Percentiles rank a stretch among this genome's conserved stretches.
These are phyloP conservation scores for Beta vulgaris DNA, from an alignment of 148 eudicot genomes.

Conservation along the genomic window DNA sequence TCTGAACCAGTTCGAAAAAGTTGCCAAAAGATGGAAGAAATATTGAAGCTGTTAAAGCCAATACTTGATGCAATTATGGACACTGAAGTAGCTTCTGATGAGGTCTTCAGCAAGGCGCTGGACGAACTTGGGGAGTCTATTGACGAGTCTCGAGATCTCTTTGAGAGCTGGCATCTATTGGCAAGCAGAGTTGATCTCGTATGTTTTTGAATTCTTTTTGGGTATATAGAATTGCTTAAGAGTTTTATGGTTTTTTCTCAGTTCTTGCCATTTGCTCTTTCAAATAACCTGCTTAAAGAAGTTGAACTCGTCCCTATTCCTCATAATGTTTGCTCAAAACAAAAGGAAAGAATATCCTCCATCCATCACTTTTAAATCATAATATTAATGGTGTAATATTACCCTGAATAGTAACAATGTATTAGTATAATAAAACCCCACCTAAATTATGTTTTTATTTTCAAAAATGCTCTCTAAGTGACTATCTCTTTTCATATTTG, in stretches of 20 bases:
- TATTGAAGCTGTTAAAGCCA: slow-evolving; percentile 70
- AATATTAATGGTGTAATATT: not conserved
- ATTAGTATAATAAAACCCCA: not conserved
- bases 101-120: slow-evolving; percentile 51
- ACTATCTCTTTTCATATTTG: not conserved
- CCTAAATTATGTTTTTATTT: not conserved
- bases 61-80: slow-evolving; percentile 60
- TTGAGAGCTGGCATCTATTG: slow-evolving; percentile 72
- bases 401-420: not conserved
- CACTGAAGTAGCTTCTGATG: slow-evolving; percentile 57
- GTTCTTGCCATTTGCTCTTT: not conserved
- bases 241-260: not conserved
- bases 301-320: not conserved
- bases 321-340: not conserved
- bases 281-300: not conserved
- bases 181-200: slow-evolving; percentile 87
- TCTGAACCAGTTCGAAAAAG: slow-evolving; percentile 56
- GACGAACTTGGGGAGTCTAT: slow-evolving; percentile 50
- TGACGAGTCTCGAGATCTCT: slow-evolving; percentile 64
- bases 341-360: not conserved
- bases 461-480: not conserved
- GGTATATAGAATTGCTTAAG: not conserved
- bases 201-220: slow-evolving; percentile 31
- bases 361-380: not conserved
- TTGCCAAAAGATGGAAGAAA: slow-evolving; percentile 60